These are phyloP conservation scores for Kodamaea alishanica DNA, from an alignment of 1,139 yeast species.

Conservation along the genomic window DNA sequence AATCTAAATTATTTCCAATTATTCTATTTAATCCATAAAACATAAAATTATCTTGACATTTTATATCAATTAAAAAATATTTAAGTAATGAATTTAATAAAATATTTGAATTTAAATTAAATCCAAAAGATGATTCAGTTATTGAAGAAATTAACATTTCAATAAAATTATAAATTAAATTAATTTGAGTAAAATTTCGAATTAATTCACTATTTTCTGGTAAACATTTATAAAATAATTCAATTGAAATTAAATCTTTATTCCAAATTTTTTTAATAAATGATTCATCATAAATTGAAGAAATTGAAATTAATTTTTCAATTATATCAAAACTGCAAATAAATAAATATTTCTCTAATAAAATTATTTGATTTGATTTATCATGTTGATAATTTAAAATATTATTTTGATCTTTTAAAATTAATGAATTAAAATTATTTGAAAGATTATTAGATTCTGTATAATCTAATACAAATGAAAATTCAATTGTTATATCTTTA, in stretches of 20 bases:
- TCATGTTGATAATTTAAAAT: constrained; percentile 23
- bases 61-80: constrained; percentile 38
- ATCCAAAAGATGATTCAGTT: constrained; percentile 29
- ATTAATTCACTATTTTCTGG: constrained; percentile 43
- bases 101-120: constrained; percentile 16
- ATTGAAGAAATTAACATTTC: constrained; percentile 42
- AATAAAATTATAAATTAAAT: constrained; percentile 33
- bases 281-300: constrained; percentile 22
- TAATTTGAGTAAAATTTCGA: constrained; percentile 36
- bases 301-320: constrained; percentile 35
- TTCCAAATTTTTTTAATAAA: constrained; percentile 26
- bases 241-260: constrained; percentile 18
- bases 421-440: no score
- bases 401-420: not conserved
- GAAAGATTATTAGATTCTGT: no score
- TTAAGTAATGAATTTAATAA: constrained; percentile 39
- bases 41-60: constrained; percentile 38
- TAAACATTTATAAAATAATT: constrained; percentile 26
- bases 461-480: constrained; percentile 26
- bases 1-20: constrained; percentile 49
- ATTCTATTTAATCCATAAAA: constrained; percentile 53
- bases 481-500: constrained; percentile 18
- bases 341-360: constrained; percentile 49
- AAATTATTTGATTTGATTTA: constrained; percentile 37
- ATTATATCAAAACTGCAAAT: constrained; percentile 53